Conservation (phyloP, 495 filamentous ascomycete species). For the Aspergillus panamensis region DNA sequence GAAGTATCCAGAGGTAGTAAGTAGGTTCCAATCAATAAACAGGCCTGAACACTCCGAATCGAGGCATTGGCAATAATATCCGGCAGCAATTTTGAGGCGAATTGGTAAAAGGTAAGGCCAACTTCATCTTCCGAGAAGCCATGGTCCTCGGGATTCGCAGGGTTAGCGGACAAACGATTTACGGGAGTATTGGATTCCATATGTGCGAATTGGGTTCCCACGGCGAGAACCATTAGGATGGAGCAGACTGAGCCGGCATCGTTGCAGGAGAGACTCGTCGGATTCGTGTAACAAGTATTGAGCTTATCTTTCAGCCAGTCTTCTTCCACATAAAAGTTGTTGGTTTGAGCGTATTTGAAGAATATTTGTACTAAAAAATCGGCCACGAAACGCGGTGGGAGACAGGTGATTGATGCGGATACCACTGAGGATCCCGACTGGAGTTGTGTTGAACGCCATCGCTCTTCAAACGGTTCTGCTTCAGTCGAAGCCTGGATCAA, state of each 20-base stretch:
- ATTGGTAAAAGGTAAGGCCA: constrained; percentile 51
- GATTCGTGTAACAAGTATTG: constrained; percentile 43
- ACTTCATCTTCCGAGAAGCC: constrained; percentile 51
- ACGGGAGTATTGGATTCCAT: constrained; percentile 46
- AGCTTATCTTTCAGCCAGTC: constrained; percentile 47
- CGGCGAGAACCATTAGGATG: constrained; percentile 50
- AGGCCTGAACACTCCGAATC: constrained; percentile 51
- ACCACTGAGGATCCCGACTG: constrained; percentile 43
- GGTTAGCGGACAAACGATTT: constrained; percentile 32
- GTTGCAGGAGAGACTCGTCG: constrained; percentile 39
- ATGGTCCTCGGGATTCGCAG: constrained; percentile 36
- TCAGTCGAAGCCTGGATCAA: constrained; percentile 36
- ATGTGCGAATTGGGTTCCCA: constrained; percentile 54
- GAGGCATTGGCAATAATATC: constrained; percentile 54
- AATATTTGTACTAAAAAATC: constrained; percentile 51
- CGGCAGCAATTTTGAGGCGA: constrained; percentile 47
- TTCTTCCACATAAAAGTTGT: constrained; percentile 51
- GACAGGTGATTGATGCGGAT: constrained; percentile 41
- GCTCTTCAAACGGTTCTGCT: constrained; percentile 45
- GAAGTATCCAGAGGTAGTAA: constrained; percentile 48
- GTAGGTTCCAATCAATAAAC: constrained; percentile 49
- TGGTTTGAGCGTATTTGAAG: constrained; percentile 53
- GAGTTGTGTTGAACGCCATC: constrained; percentile 48
- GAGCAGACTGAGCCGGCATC: constrained; percentile 46
- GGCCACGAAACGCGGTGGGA: constrained; percentile 50